Evolutionary conservation across 2,329 filamentous ascomycete species (phyloP).

Genomic region (Colletotrichum liaoningense): DNA sequence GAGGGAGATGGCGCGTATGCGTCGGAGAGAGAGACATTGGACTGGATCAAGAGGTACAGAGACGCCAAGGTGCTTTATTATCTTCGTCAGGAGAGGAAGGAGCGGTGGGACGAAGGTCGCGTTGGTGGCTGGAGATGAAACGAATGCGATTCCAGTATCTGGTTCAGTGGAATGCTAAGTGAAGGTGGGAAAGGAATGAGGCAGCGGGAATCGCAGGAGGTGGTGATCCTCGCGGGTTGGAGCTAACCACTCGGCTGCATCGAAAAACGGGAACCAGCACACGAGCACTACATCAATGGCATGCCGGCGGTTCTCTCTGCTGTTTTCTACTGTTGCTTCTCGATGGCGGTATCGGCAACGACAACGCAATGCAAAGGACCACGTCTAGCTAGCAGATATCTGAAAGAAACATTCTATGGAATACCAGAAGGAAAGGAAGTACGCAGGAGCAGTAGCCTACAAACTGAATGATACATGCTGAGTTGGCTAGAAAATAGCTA

Average conservation of each 20-base stretch:
- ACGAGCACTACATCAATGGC: background rate
- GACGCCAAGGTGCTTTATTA: constrained; percentile 85
- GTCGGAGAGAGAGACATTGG: constrained; percentile 83
- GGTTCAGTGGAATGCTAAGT: too few relatives aligned
- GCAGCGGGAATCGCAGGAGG: too few relatives aligned
- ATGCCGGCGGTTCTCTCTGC: background rate
- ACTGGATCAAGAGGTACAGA: constrained; percentile 86
- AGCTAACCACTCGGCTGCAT: background rate
- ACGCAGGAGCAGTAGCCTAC: background rate
- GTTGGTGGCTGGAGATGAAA: constrained; percentile 90
- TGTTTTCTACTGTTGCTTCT: background rate
- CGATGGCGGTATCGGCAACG: background rate
- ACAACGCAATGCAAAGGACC: background rate
- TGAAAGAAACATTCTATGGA: background rate
- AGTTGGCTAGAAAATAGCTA: background rate
- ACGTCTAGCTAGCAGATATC: background rate
- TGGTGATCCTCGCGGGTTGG: background rate
- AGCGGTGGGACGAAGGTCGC: constrained; percentile 94
- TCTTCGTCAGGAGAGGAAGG: constrained; percentile 85
- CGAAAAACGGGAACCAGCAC: background rate
- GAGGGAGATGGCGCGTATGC: constrained; percentile 58
- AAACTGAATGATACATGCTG: background rate
- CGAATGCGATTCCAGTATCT: constrained; percentile 40
- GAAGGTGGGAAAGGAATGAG: background rate
- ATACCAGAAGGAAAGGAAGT: background rate